Evolutionary conservation across 441 rosid species (phyloP).

Genomic region (Populus hybrid): DNA sequence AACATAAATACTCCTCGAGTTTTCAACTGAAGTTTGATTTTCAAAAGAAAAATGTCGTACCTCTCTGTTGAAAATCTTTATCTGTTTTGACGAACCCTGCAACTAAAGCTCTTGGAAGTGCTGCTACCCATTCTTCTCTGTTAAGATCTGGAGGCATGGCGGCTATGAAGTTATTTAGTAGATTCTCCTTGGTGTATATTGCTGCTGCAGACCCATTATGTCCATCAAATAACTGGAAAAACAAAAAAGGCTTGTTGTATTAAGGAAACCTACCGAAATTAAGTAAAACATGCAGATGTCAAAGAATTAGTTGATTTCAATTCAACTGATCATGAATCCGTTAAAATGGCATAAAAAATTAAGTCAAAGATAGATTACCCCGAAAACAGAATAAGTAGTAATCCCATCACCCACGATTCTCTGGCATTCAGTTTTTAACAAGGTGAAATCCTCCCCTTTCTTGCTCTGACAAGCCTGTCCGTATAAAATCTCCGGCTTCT

Average conservation of each 20-base stretch:
- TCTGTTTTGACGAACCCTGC: slow-evolving; percentile 31
- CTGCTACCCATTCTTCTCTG: slow-evolving; percentile 89
- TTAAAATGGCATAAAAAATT: neutral
- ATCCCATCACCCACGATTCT: slow-evolving; percentile 80
- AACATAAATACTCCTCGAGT: neutral
- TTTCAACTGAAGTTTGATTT: neutral
- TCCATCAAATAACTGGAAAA: slow-evolving; percentile 82
- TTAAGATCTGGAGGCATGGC: slow-evolving; percentile 89
- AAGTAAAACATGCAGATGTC: neutral
- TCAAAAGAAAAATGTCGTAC: slow-evolving; percentile 29
- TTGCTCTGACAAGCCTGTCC: slow-evolving; percentile 93
- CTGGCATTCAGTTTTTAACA: slow-evolving; percentile 79
- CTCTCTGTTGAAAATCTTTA: slow-evolving; percentile 86
- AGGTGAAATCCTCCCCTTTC: slow-evolving; percentile 91
- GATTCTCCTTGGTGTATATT: slow-evolving; percentile 90
- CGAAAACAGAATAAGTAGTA: slow-evolving; percentile 75
- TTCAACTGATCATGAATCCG: neutral
- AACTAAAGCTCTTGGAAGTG: slow-evolving; percentile 94
- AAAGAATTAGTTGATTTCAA: neutral
- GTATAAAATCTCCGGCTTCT: slow-evolving; percentile 66
- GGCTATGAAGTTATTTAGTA: slow-evolving; percentile 68
- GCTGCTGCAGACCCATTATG: slow-evolving; percentile 99
- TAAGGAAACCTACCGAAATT: neutral
- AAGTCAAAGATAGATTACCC: slow-evolving; percentile 39
- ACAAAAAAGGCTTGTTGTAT: neutral